Evolutionary conservation across 2,329 filamentous ascomycete genomes (phyloP), one percentile per base, ranked within the genome.

Genomic region (Fusarium domesticum): DNA sequence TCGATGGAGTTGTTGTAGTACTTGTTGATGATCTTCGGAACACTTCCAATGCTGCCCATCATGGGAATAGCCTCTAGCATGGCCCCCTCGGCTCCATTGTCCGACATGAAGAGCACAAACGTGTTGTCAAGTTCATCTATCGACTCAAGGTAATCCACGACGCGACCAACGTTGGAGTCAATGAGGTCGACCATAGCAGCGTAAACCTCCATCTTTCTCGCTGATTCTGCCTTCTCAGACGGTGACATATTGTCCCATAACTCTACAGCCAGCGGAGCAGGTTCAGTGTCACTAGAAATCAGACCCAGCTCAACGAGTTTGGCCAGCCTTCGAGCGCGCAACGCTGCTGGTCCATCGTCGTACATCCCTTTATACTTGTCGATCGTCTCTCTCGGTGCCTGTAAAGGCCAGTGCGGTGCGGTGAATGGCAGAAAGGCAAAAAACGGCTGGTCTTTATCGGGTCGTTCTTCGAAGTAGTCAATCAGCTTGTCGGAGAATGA

Each of bases 111-210:
- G 42, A 72, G 73, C 39, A 74, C 74, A 17, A 78, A 70, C 43
- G 75, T 73, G 41, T 63, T 50, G 47, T 78, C 76, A 32, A 78
- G 67, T 43, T 79, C 74, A 5, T 78, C 74, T 74, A 79, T 20
- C 6, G 37, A 32, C 42, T 73, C 65, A 2, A 80, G 68, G 42
- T 78, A 73, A 32, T 74, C 61, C 28, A 78, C 64, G 4, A 79
- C 73, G 37, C 74, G 73, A 30, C 76, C 77, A 12, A 80, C 70
- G 38, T 76, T 74, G 32, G 62, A 57, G 44, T 80, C 77, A 42
- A 80, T 78, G 39, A 70, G 69, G 44, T 80, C 76, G 10, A 80
- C 76, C 76, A 81, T 80, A 1, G 68, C 78, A 0, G 77, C 76
- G 43, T 74, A 81, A 8, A 75, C 70, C 50, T 80, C 64, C 65